Evolutionary conservation across 441 rosid genomes (phyloP).

Genomic region (Adansonia gregorii): DNA sequence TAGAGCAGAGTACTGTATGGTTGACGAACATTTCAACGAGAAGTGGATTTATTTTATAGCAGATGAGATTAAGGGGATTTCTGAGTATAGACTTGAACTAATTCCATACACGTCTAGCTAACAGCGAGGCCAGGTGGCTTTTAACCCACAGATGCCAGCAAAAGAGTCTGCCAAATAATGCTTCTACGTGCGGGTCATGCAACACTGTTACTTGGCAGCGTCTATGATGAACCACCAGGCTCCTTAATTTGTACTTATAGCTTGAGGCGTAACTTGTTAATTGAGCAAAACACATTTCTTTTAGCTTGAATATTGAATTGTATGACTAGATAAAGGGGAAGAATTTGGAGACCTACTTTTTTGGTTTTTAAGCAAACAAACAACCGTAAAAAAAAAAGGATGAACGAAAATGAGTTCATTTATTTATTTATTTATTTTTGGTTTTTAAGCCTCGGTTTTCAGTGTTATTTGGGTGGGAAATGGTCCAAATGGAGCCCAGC

Average conservation of each 20-base stretch:
- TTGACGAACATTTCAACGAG: neutral
- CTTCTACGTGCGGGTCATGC: slow-evolving; percentile 14
- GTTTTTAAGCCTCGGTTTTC: no score
- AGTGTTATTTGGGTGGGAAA: no score
- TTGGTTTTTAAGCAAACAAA: no score
- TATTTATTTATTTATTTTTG: no score
- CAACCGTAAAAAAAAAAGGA: no score
- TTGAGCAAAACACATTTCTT: no score
- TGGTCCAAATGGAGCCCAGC: no score
- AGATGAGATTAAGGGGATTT: neutral
- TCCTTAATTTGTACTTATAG: neutral
- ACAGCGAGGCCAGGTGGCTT: slow-evolving; percentile 5
- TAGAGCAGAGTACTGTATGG: neutral
- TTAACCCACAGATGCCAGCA: neutral
- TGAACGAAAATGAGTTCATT: no score
- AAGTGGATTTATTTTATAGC: neutral
- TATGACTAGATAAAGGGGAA: no score
- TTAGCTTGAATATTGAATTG: no score
- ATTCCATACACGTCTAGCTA: slow-evolving; percentile 13
- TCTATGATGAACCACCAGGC: neutral
- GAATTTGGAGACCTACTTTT: no score
- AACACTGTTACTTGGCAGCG: slow-evolving; percentile 10
- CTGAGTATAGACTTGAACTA: neutral
- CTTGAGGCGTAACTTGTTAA: no score
- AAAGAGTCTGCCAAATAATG: neutral